Evolutionary conservation across 163 green algal genomes (phyloP).

Genomic region (Scenedesmus sp.): DNA sequence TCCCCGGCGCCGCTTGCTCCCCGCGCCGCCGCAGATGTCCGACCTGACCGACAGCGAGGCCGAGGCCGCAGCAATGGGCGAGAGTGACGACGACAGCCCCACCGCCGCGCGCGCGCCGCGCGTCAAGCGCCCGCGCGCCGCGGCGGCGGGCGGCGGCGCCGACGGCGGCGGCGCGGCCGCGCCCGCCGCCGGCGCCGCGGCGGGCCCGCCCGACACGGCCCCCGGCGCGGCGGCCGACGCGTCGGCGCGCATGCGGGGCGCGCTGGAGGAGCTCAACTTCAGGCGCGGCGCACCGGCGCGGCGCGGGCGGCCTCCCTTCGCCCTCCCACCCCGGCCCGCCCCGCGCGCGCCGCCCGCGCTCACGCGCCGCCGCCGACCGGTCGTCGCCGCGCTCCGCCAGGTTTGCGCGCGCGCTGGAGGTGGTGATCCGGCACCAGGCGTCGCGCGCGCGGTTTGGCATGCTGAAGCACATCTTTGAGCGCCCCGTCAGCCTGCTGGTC

Average conservation of each 20-base stretch:
- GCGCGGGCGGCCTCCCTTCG: no score
- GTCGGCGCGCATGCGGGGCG: not conserved
- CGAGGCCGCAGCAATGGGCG: not conserved
- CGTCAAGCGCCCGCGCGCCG: conserved; percentile 4
- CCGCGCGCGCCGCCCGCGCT: no score
- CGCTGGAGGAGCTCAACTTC: conserved; percentile 9
- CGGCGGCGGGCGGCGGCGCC: not conserved
- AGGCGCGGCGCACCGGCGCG: not conserved
- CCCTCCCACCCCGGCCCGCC: no score
- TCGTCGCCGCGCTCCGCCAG: not conserved
- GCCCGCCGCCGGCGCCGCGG: not conserved
- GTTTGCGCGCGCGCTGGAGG: conserved; percentile 1
- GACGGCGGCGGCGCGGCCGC: not conserved
- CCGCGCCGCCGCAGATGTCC: conserved; percentile 29
- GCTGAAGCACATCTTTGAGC: not conserved
- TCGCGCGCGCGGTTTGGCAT: not conserved
- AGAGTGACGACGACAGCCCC: conserved; percentile 31
- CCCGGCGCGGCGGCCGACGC: conserved; percentile 7
- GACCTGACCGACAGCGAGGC: conserved; percentile 18
- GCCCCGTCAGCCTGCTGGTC: not conserved
- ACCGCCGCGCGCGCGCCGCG: not conserved
- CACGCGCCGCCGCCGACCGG: no score
- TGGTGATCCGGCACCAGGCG: conserved; percentile 5
- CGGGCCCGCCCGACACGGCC: not conserved
- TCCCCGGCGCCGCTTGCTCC: no score